Base-by-base conservation (phyloP, 176 grass and related monocot species). In the Phyllostachys edulis region DNA sequence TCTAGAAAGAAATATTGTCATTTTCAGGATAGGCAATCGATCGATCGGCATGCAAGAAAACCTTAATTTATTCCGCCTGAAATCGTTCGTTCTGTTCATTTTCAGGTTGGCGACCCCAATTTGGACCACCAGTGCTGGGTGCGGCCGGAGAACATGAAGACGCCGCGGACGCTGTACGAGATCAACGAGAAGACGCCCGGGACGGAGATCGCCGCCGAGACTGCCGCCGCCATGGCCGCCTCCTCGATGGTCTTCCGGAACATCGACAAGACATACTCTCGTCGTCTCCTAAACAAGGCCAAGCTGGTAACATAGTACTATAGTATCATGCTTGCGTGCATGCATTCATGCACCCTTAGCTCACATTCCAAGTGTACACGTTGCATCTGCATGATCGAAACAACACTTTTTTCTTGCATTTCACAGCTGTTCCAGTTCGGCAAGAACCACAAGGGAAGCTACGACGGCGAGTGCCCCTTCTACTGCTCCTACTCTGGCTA, bases 401-500 rank as follows among this genome's bases (percentile, higher is more conserved):
- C 9, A 36, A 15, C 26, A 15, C 15, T 9, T 67, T 9, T 42
- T 60, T 29, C 20, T 64, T 74, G 15, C 37, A 51, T 9, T 4
- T 14, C 40, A 34, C 80, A 97, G 92, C 77, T 99, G 39, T 99
- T 79, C 51, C 64, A 90, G 50, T 96, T 99, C 72, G 91, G 83
- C 37, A 94, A 87, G 85, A 92, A 5, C 65, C 69, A 96, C 88
- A 86, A 39, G 74, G 93, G 93, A 72, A 99, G 70, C 18, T 99
- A 89, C 77, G 96, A 99, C 85, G 96, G 96, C 72, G 96, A 99
- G 87, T 96, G 96, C 86, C 96, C 96, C 41, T 95, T 95, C 89
- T 99, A 99, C 86, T 99, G 96, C 88, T 99, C 96, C 69, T 94
- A 92, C 81, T 99, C 96, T 15, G 96, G 96, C 37, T 95, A 80